These are phyloP conservation scores for Lasiodiplodia theobromae DNA, from an alignment of 2,329 filamentous ascomycete species.

Conservation along the genomic window DNA sequence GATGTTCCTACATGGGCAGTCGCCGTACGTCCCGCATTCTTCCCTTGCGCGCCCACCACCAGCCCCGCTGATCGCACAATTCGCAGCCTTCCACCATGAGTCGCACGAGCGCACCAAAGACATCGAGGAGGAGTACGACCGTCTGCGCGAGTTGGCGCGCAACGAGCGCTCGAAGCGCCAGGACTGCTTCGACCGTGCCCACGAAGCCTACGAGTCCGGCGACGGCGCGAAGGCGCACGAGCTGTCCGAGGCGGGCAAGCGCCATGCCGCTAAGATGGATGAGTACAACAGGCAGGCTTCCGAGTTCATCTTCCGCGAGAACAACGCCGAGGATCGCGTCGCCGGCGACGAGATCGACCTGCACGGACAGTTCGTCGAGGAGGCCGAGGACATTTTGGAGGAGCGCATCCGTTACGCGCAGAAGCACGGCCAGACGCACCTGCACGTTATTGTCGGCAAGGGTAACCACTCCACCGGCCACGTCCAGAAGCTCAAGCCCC, in stretches of 20 bases:
- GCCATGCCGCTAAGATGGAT: conserved; percentile 83
- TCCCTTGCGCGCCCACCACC: not conserved
- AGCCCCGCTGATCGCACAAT: conserved; percentile 2
- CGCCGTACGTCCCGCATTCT: conserved; percentile 9
- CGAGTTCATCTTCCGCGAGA: conserved; percentile 94
- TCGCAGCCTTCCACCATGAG: conserved; percentile 75
- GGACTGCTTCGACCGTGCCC: conserved; percentile 72
- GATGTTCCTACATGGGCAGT: conserved; percentile 11
- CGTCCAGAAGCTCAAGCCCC: conserved; percentile 94
- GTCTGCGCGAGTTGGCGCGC: conserved; percentile 82
- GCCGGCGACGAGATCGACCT: conserved; percentile 86
- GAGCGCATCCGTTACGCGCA: conserved; percentile 82
- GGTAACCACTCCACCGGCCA: conserved; percentile 85
- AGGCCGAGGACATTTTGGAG: conserved; percentile 90
- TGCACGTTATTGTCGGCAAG: conserved; percentile 96
- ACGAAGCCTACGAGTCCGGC: conserved; percentile 81
- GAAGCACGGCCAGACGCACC: conserved; percentile 75
- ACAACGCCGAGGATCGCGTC: conserved; percentile 81
- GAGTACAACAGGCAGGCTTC: conserved; percentile 89
- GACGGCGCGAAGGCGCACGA: conserved; percentile 85
- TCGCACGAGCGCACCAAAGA: conserved; percentile 55
- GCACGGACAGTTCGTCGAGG: conserved; percentile 92
- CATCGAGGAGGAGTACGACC: conserved; percentile 88
- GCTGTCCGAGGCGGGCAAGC: conserved; percentile 84
- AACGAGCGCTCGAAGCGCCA: conserved; percentile 80